Conservation (phyloP, 2,329 filamentous ascomycete species). For the Pseudogymnoascus sp. region DNA sequence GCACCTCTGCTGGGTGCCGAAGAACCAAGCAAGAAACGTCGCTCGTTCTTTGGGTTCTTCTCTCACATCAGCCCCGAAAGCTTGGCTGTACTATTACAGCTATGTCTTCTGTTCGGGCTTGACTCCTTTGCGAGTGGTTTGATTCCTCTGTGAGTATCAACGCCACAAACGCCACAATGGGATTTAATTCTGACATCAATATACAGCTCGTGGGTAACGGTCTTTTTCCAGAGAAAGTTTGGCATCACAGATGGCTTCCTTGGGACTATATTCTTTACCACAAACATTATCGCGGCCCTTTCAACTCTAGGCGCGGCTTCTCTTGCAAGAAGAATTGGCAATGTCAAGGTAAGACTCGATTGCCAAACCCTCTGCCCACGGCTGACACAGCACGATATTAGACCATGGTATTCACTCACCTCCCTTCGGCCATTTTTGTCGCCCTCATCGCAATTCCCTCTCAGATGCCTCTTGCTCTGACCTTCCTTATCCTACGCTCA, state of each 20-base stretch:
- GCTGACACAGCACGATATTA: conserved; percentile 23
- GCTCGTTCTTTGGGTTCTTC: conserved; percentile 26
- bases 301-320: conserved; percentile 49
- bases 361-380: conserved; percentile 21
- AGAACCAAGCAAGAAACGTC: conserved; percentile 14
- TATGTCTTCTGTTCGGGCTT: conserved; percentile 61
- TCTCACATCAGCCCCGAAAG: conserved; percentile 52
- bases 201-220: conserved; percentile 50
- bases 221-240: conserved; percentile 46
- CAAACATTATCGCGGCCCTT: conserved; percentile 43
- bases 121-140: conserved; percentile 67
- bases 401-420: conserved; percentile 70
- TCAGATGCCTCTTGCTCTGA: conserved; percentile 46
- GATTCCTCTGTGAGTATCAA: conserved; percentile 49
- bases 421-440: conserved; percentile 61
- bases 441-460: conserved; percentile 53
- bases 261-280: conserved; percentile 49
- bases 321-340: conserved; percentile 48
- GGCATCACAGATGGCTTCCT: conserved; percentile 42
- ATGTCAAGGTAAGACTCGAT: conserved; percentile 49
- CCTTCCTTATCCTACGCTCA: conserved; percentile 55
- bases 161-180: conserved; percentile 32
- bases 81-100: conserved; percentile 46
- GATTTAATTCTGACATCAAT: conserved; percentile 33
- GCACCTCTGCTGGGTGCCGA: conserved; percentile 23